Evolutionary conservation across 169 alveolate species (phyloP), one percentile per base, ranked within the genome.

Genomic region (Babesia ovis): DNA sequence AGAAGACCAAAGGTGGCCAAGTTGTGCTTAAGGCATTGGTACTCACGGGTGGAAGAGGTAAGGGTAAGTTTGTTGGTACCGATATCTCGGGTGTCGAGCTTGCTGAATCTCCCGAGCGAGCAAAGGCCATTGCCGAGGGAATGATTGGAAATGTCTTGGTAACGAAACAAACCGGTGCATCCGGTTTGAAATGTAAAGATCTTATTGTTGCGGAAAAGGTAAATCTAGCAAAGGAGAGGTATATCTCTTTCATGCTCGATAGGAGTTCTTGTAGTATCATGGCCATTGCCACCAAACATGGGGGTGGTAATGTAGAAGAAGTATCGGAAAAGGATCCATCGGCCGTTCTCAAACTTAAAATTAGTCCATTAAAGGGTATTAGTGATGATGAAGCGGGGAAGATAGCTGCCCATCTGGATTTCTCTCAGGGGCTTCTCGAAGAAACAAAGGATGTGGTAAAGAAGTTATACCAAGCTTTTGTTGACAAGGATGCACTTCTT

Each of bases 301-400:
- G 98, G 35, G 98, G 98, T 12, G 89, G 94, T 56, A 84, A 89
- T 56, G 95, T 94, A 31, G 98, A 95, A 77, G 97, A 94, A 45
- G 92, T 92, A 0, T 94, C 96, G 34, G 90, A 88, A 23, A 77
- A 76, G 55, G 77, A 89, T 42, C 97, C 97, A 0, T 88, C 83
- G 9, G 84, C 91, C 42, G 91, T 93, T 5, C 73, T 84, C 45
- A 89, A 83, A 48, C 68, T 88, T 45, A 72, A 50, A 25, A 79
- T 94, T 39, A 84, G 86, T 64, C 81, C 92, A 29, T 66, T 84
- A 27, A 72, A 71, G 53, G 98, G 97, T 1, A 76, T 93, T 37
- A 80, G 93, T 22, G 75, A 68, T 18, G 94, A 85, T 0, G 86
- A 79, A 12, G 43, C 84, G 25, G 48, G 67, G 22, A 80, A 64